Base-by-base conservation (phyloP, 2,329 filamentous ascomycete genomes). In the Byssothecium circinans region DNA sequence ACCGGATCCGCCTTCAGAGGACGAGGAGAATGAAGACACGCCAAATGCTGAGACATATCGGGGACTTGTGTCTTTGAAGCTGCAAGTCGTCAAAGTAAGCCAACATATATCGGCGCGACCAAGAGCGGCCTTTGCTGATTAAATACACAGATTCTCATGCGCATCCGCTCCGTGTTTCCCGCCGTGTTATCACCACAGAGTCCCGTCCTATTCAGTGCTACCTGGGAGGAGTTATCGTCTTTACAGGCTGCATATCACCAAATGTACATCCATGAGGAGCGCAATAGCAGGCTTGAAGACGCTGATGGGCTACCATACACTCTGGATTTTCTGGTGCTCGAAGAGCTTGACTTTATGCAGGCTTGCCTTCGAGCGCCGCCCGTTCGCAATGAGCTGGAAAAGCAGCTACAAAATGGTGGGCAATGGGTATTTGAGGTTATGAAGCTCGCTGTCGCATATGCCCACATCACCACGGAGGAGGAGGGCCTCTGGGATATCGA, bases 401-500 rank as follows among this genome's bases (percentile, higher is more conserved):
- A 84, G 38, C 88, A 95, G 72, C 76, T 96, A 33, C 77, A 81
- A 47, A 66, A 66, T 18, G 81, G 82, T 2, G 79, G 83, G 47
- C 85, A 86, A 2, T 97, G 92, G 92, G 81, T 96, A 57, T 80
- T 88, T 27, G 88, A 96, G 62, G 84, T 96, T 17, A 88, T 96
- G 83, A 88, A 87, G 67, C 81, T 96, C 56, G 83, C 91, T 8
- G 84, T 91, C 17, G 84, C 85, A 1, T 97, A 95, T 71, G 87
- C 91, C 11, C 89, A 92, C 56, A 95, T 99, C 60, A 91, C 88
- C 2, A 85, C 84, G 22, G 94, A 99, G 69, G 94, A 97, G 65
- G 90, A 96, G 73, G 90, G 89, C 7, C 75, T 99, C 8, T 99
- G 94, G 94, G 90, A 96, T 60, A 90, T 96, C 53, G 94, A 99